Evolutionary conservation across 1,284 basidiomycete genomes (phyloP), one percentile per base, ranked within the genome.

Genomic region (Sanguinoderma infundibulare): DNA sequence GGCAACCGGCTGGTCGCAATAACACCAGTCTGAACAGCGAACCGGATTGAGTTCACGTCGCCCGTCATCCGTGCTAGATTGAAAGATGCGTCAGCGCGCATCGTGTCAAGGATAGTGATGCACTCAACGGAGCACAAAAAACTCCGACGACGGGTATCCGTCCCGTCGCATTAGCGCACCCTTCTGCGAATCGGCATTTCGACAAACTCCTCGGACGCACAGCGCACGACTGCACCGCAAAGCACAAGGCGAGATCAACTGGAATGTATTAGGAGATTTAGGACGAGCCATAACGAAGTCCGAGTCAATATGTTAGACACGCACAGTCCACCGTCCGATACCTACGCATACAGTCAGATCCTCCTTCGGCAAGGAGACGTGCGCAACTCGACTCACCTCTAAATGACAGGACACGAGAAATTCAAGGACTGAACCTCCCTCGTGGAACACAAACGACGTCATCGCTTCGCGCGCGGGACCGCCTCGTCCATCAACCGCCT

Each of bases 401-500:
- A 20, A 39, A 39, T n/a, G n/a, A n/a, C n/a, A n/a, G n/a, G n/a
- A 5, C 44, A 9, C 28, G 15, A n/a, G n/a, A n/a, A n/a, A n/a
- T n/a, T n/a, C n/a, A n/a, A n/a, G n/a, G n/a, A 15, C 14, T 30
- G 5, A 30, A 30, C 44, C 12, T n/a, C n/a, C n/a, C n/a, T n/a
- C n/a, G n/a, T n/a, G n/a, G n/a, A n/a, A n/a, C 46, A 30, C 28
- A 12, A n/a, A 26, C n/a, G n/a, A n/a, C n/a, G 3, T 53, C 36
- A 53, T 36, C 36, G 30, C 20, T 54, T 58, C 35, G 26, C 59
- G 10, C 42, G 28, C n/a, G 60, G 64, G 26, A 57, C 42, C 24
- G 59, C 56, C 50, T 62, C 64, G 44, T 28, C 51, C 24, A 60
- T 46, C 36, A 62, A 17, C 38, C 40, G 54, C 40, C 34, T 47